A percentile compares a stretch with the other conserved stretches of the same genome.
phyloP scores from a whole-genome alignment of 2,329 filamentous ascomycete genomes.

The Fusarium robinianum region DNA sequence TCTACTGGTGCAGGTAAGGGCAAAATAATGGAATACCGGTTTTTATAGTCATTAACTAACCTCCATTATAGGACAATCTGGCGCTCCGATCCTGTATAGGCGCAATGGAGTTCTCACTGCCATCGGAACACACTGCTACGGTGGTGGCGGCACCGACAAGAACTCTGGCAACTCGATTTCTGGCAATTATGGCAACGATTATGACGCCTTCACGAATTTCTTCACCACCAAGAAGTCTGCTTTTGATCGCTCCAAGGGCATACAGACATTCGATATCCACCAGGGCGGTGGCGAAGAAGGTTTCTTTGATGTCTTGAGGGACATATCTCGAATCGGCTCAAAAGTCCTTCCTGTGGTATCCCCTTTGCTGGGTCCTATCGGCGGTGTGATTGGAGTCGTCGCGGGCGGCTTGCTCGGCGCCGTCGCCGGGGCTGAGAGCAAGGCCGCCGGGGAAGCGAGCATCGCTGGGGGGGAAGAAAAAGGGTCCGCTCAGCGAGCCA shows the following conservation, averaged over 20 bases:
- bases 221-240: constrained; percentile 4
- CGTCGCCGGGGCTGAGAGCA: constrained; percentile 5
- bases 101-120: constrained; percentile 7
- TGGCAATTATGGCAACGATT: constrained; percentile 28
- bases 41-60: neutral
- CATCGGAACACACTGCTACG: constrained; percentile 39
- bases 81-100: constrained; percentile 34
- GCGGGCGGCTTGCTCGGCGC: constrained; percentile 13
- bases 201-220: constrained; percentile 19
- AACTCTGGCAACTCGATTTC: constrained; percentile 38
- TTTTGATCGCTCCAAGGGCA: constrained; percentile 4
- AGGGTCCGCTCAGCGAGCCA: constrained; percentile 24
- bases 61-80: constrained; percentile 32
- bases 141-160: constrained; percentile 22
- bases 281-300: constrained; percentile 11
- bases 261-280: neutral
- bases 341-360: constrained; percentile 5
- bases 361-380: constrained; percentile 16
- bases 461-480: too few relatives aligned
- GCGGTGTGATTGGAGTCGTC: constrained; percentile 9
- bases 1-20: constrained; percentile 38
- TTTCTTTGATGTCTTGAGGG: constrained; percentile 31
- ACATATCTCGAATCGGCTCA: constrained; percentile 10
- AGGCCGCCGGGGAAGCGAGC: neutral
- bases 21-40: too few relatives aligned